phyloP scores from a whole-genome alignment of 108 stramenopile genomes.

The Asterionellopsis glacialis region DNA sequence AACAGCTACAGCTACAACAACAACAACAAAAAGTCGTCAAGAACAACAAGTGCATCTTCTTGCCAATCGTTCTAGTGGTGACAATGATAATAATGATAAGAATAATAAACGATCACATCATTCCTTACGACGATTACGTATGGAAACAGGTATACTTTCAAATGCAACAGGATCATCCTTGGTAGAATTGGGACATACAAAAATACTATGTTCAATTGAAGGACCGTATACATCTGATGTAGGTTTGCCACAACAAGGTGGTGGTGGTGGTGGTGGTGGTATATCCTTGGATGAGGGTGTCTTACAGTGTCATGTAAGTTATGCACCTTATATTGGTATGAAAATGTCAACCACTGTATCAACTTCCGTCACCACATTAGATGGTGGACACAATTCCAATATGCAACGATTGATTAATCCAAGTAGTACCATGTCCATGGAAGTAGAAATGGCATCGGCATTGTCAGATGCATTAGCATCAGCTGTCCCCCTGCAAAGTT shows the following conservation, averaged over 20 bases:
- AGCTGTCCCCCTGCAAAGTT: slow-evolving; percentile 30
- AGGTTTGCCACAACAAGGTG: slow-evolving; percentile 16
- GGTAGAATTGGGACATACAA: slow-evolving; percentile 83
- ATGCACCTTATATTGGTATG: slow-evolving; percentile 57
- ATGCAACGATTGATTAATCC: background rate
- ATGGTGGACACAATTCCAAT: background rate
- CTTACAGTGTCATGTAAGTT: slow-evolving; percentile 44
- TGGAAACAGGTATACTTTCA: slow-evolving; percentile 35
- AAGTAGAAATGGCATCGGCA: slow-evolving; percentile 35
- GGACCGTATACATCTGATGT: slow-evolving; percentile 25
- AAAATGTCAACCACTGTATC: slow-evolving; percentile 30
- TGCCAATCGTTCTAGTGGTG: slow-evolving; percentile 4
- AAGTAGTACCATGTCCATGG: background rate
- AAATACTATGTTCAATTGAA: slow-evolving; percentile 58
- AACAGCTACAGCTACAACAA: slow-evolving; percentile 10
- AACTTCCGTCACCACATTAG: slow-evolving; percentile 17
- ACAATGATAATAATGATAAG: background rate
- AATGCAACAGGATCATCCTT: slow-evolving; percentile 54
- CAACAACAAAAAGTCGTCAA: background rate
- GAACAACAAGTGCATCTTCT: background rate
- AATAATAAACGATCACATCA: slow-evolving; percentile 14
- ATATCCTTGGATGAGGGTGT: slow-evolving; percentile 16
- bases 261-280: slow-evolving; percentile 19
- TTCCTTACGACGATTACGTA: slow-evolving; percentile 44
- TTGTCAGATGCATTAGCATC: slow-evolving; percentile 52